Evolutionary conservation across 495 filamentous ascomycete genomes (phyloP).

Genomic region (Aspergillus steynii): DNA sequence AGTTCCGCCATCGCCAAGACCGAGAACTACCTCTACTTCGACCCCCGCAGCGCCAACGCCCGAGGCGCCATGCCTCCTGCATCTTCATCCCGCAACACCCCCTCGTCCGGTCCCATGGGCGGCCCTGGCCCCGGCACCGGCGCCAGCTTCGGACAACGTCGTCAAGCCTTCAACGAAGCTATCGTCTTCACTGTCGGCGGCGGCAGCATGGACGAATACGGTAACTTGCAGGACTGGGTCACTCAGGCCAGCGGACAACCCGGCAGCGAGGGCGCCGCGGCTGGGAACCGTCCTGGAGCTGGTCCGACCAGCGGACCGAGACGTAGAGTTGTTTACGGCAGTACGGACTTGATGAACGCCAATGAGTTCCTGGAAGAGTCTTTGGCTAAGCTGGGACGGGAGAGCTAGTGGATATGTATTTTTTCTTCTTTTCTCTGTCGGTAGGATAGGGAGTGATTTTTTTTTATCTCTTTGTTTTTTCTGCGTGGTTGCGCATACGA

Average conservation of each 20-base stretch:
- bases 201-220: slow-evolving; percentile 98
- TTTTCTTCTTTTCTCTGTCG: neutral
- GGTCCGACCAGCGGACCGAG: slow-evolving; percentile 38
- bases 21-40: slow-evolving; percentile 98
- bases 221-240: slow-evolving; percentile 96
- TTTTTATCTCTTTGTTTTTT: neutral
- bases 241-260: slow-evolving; percentile 63
- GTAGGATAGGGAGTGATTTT: no score
- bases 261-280: slow-evolving; percentile 46
- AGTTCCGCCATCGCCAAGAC: slow-evolving; percentile 94
- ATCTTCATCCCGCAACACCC: slow-evolving; percentile 56
- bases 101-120: slow-evolving; percentile 43
- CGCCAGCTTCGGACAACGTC: slow-evolving; percentile 88
- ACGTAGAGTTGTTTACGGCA: slow-evolving; percentile 89
- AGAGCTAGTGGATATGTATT: slow-evolving; percentile 42
- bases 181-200: slow-evolving; percentile 97
- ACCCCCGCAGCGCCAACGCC: slow-evolving; percentile 89
- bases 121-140: slow-evolving; percentile 62
- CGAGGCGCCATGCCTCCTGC: slow-evolving; percentile 85
- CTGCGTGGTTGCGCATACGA: neutral
- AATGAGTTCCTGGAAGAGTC: slow-evolving; percentile 82
- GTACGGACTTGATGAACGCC: slow-evolving; percentile 90
- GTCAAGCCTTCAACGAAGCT: slow-evolving; percentile 93
- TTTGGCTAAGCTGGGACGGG: slow-evolving; percentile 73
- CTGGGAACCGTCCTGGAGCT: slow-evolving; percentile 41